Conservation (phyloP, 345 rosid genomes). For the Draba incana region DNA sequence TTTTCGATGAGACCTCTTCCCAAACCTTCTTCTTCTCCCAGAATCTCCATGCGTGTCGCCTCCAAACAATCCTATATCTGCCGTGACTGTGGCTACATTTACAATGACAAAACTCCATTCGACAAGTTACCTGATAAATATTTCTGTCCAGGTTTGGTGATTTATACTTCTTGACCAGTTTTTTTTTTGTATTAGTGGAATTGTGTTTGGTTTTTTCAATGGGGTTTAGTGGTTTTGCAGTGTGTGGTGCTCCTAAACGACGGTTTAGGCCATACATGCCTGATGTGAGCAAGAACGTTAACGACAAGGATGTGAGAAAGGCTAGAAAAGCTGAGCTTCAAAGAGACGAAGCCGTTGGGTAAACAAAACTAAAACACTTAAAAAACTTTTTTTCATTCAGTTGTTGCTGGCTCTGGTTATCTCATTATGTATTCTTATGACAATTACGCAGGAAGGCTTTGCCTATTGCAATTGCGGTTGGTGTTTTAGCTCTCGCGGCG, state of each 20-base stretch:
- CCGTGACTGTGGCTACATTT: constrained; percentile 96
- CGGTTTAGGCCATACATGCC: constrained; percentile 74
- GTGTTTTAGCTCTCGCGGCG: constrained; percentile 67
- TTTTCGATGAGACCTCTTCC: constrained; percentile 46
- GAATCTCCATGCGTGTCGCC: constrained; percentile 76
- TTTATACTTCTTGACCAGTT: neutral
- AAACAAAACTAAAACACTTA: neutral
- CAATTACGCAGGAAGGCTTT: constrained; percentile 60
- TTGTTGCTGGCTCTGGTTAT: neutral
- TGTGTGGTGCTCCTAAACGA: constrained; percentile 95
- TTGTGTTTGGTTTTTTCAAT: constrained; percentile 3
- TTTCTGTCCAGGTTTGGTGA: constrained; percentile 72
- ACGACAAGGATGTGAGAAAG: constrained; percentile 62
- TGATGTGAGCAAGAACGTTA: constrained; percentile 63
- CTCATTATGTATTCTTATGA: neutral
- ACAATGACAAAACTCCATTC: constrained; percentile 86
- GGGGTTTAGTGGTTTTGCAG: constrained; percentile 46
- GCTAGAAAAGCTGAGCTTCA: constrained; percentile 74
- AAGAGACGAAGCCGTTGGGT: constrained; percentile 83
- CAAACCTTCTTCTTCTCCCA: constrained; percentile 47
- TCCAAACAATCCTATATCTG: constrained; percentile 89
- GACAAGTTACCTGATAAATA: constrained; percentile 76
- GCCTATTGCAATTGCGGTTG: constrained; percentile 75
- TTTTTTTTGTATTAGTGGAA: too few relatives aligned
- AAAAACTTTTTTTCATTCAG: neutral